phyloP scores from a whole-genome alignment of 179 eudicot genomes.

The Amaranthus tricolor region DNA sequence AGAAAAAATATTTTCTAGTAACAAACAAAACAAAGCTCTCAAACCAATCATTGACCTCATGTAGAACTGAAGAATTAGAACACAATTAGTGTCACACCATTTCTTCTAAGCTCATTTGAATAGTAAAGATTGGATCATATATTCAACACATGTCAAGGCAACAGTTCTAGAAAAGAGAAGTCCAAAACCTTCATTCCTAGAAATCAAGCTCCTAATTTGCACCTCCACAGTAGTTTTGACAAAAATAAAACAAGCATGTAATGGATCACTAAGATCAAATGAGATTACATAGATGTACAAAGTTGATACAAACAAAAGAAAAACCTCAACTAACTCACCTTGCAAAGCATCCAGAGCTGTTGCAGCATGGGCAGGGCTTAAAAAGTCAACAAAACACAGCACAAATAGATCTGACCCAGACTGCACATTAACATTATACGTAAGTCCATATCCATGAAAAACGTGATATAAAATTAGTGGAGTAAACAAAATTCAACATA shows the following conservation, averaged over 20 bases:
- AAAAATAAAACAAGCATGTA: background rate
- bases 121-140: background rate
- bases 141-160: background rate
- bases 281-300: slow-evolving; percentile 1
- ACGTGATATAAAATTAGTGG: background rate
- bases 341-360: slow-evolving; percentile 76
- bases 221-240: background rate
- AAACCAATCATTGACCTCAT: background rate
- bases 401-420: slow-evolving; percentile 45
- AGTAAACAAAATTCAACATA: slow-evolving; percentile 25
- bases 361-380: slow-evolving; percentile 79
- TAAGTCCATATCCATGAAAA: slow-evolving; percentile 16
- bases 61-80: background rate
- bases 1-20: background rate
- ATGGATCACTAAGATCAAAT: slow-evolving; percentile 1
- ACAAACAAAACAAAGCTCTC: slow-evolving; percentile 3
- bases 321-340: slow-evolving; percentile 40
- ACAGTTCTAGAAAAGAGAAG: background rate
- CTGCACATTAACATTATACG: slow-evolving; percentile 31
- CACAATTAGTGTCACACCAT: background rate
- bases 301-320: slow-evolving; percentile 15
- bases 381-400: slow-evolving; percentile 80
- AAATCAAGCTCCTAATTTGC: background rate
- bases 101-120: background rate
- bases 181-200: background rate